A percentile compares a stretch with the other conserved stretches of the same genome.
Conservation (phyloP, 768 basidiomycete genomes). For the Calvatia gigantea region DNA sequence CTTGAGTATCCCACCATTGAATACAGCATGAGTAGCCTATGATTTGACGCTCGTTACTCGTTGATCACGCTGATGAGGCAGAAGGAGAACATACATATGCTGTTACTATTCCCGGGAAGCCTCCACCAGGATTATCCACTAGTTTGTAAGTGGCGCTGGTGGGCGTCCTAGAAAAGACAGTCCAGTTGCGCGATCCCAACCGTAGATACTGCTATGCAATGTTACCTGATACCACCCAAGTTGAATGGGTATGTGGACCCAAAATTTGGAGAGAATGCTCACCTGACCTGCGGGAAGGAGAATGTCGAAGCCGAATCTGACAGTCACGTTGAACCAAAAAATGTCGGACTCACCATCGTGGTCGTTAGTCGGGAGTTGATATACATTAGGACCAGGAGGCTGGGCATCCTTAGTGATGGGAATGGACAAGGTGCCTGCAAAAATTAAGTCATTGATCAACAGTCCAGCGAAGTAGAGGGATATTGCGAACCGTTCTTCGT, state of each 20-base stretch:
- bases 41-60: background rate
- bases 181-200: constrained; percentile 63
- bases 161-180: constrained; percentile 34
- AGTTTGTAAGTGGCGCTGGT: constrained; percentile 52
- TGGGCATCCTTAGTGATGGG: constrained; percentile 45
- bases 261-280: too few relatives aligned
- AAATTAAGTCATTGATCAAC: background rate
- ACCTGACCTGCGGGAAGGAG: constrained; percentile 18
- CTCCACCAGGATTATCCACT: constrained; percentile 49
- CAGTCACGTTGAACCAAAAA: background rate
- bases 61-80: background rate
- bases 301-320: background rate
- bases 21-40: constrained; percentile 46
- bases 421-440: constrained; percentile 48
- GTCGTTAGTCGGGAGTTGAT: constrained; percentile 49
- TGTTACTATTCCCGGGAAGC: constrained; percentile 48
- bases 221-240: constrained; percentile 36
- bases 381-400: constrained; percentile 39
- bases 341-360: constrained; percentile 33
- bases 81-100: constrained; percentile 30
- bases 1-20: constrained; percentile 38
- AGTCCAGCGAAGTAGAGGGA: background rate
- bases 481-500: constrained; percentile 41
- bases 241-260: too few relatives aligned
- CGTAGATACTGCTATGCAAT: constrained; percentile 52